Evolutionary conservation across 306 rosid species (phyloP), one percentile per base, ranked within the genome.

Genomic region (Abrus precatorius): DNA sequence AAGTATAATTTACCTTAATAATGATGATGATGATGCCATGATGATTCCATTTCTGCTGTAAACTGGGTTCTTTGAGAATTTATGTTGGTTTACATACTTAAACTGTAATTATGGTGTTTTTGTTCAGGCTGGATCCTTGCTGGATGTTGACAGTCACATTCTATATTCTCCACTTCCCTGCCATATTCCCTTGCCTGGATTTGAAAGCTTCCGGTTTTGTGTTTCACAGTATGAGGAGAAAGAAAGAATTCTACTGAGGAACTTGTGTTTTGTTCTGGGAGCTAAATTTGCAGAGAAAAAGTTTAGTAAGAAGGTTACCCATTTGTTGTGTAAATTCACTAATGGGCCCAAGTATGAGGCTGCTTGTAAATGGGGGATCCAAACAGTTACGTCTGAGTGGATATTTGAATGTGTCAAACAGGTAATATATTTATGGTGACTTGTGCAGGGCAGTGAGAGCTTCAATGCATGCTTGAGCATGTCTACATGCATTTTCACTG

Each of bases 151-250:
- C 66, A 76, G 90, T 69, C 97, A 95, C 85, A 88, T 91, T 88
- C 92, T 95, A 78, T 95, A 90, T 87, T 87, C 98, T 80, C 99
- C 99, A 60, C 98, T 95, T 85, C 94, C 98, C 60, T 93, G 99
- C 78, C 10, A 6, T 49, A 79, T 89, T 75, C 99, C 99, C 68
- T 89, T 95, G 88, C 91, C 91, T 74, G 99, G 96, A 69, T 91
- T 91, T 82, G 89, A 91, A 89, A 87, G 84, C 52, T 85, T 90
- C 64, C 85, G 98, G 70, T 93, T 95, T 83, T 95, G 97, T 85
- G 94, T 91, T 85, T 93, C 99, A 48, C 99, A 95, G 87, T 95
- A 95, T 50, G 94, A 93, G 71, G 96, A 87, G 74, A 90, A 88
- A 86, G 98, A 95, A 66, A 87, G 94, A 85, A 64, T 84, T 61